Percentiles rank a stretch among this genome's conserved stretches.
Evolutionary conservation across 768 basidiomycete genomes (phyloP).

Genomic region (Naganishia friedmannii): DNA sequence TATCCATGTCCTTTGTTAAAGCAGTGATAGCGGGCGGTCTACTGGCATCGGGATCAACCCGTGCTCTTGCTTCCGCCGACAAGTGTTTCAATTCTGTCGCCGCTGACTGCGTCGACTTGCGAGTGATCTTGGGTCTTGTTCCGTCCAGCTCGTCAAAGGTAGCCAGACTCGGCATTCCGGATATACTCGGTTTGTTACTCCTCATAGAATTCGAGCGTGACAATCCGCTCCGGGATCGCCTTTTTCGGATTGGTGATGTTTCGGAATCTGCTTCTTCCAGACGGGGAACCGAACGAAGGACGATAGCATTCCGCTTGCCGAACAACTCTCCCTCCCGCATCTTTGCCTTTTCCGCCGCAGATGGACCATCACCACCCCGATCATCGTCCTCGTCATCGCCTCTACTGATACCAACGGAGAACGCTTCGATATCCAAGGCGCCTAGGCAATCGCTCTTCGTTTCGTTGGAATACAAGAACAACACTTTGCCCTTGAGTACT

Average conservation of each 20-base stretch:
- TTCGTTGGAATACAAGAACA: slow-evolving; percentile 93
- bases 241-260: neutral
- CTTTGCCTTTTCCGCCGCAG: neutral
- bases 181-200: neutral
- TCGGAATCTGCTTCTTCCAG: slow-evolving; percentile 9
- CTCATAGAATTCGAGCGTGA: neutral
- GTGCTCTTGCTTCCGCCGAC: neutral
- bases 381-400: slow-evolving; percentile 38
- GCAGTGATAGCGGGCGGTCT: slow-evolving; percentile 23
- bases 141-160: neutral
- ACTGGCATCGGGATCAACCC: neutral
- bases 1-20: slow-evolving; percentile 40
- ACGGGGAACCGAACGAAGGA: slow-evolving; percentile 41
- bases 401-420: slow-evolving; percentile 63
- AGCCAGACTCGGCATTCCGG: slow-evolving; percentile 1
- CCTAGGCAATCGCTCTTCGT: slow-evolving; percentile 83
- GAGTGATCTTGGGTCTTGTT: slow-evolving; percentile 14
- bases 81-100: slow-evolving; percentile 12
- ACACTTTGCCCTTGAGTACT: slow-evolving; percentile 81
- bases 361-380: neutral
- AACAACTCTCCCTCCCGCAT: slow-evolving; percentile 83
- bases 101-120: neutral
- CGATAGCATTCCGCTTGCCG: slow-evolving; percentile 80
- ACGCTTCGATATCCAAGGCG: slow-evolving; percentile 77
- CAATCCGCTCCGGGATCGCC: neutral